Conservation (phyloP, 768 basidiomycete genomes). For the Calocera viscosa region DNA sequence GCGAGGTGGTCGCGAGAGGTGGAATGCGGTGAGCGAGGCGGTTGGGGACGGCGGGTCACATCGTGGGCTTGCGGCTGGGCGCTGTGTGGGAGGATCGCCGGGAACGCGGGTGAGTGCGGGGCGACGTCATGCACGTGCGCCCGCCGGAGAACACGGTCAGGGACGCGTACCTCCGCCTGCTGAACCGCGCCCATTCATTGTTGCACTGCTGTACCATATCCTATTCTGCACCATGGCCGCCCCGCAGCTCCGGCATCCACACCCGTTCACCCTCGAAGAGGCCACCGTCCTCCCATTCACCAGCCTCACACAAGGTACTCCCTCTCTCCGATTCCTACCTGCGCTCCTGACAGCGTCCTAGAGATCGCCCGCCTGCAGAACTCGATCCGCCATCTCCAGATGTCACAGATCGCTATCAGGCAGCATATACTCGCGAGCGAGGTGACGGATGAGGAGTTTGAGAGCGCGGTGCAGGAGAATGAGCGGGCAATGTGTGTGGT, state of each 20-base stretch:
- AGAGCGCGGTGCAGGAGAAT: neutral
- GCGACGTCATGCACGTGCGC: slow-evolving; percentile 8
- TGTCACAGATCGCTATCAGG: neutral
- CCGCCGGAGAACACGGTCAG: neutral
- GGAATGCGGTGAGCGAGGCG: neutral
- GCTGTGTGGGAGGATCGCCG: neutral
- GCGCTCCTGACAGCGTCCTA: neutral
- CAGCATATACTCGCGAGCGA: neutral
- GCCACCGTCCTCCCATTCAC: neutral
- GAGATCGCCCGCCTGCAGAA: slow-evolving; percentile 1
- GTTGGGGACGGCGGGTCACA: neutral
- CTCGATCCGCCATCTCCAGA: neutral
- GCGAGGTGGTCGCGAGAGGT: neutral
- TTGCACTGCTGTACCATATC: too few species aligned
- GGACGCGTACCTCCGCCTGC: too few species aligned
- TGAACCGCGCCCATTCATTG: too few species aligned
- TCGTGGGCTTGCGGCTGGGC: neutral
- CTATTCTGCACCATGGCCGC: neutral
- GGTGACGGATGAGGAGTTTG: neutral
- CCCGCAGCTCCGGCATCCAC: neutral
- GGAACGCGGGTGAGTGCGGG: neutral
- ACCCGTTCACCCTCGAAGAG: neutral
- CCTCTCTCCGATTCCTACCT: neutral
- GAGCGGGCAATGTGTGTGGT: neutral
- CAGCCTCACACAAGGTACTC: neutral